These are phyloP conservation scores for Nelumbo lutea DNA, from an alignment of 164 flowering plant species.

Conservation along the genomic window DNA sequence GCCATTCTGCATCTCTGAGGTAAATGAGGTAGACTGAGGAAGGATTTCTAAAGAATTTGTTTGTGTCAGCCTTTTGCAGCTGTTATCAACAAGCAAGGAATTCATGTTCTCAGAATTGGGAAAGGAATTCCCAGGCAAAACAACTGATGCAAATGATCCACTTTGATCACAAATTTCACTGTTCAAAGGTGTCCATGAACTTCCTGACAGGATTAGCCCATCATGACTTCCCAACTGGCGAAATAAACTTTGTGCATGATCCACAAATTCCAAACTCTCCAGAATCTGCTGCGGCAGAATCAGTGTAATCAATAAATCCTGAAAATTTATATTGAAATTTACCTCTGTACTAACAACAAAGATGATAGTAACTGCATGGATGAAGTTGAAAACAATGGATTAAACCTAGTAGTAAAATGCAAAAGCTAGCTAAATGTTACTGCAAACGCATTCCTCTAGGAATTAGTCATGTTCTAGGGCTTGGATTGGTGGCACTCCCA, in stretches of 20 bases:
- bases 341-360: background rate
- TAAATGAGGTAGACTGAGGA: constrained; percentile 13
- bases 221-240: constrained; percentile 23
- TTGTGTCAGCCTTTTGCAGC: constrained; percentile 18
- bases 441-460: background rate
- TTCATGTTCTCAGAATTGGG: constrained; percentile 18
- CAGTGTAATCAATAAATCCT: constrained; percentile 2
- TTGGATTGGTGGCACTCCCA: too few species aligned
- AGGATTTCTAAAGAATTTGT: constrained; percentile 11
- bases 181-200: constrained; percentile 18
- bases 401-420: background rate
- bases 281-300: constrained; percentile 40
- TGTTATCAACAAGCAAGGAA: constrained; percentile 9
- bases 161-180: constrained; percentile 23
- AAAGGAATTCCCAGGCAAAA: constrained; percentile 24
- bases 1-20: constrained; percentile 13
- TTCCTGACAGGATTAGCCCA: constrained; percentile 15
- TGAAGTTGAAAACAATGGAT: background rate
- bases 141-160: constrained; percentile 32
- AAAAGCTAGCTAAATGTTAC: background rate
- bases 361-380: too few species aligned
- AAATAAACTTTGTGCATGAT: constrained; percentile 40
- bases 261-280: constrained; percentile 48
- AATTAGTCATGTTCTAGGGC: background rate
- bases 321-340: background rate